Percentiles rank a stretch among this genome's conserved stretches.
Evolutionary conservation across 257 asterid genomes (phyloP).

Genomic region (Solanum neorickii): DNA sequence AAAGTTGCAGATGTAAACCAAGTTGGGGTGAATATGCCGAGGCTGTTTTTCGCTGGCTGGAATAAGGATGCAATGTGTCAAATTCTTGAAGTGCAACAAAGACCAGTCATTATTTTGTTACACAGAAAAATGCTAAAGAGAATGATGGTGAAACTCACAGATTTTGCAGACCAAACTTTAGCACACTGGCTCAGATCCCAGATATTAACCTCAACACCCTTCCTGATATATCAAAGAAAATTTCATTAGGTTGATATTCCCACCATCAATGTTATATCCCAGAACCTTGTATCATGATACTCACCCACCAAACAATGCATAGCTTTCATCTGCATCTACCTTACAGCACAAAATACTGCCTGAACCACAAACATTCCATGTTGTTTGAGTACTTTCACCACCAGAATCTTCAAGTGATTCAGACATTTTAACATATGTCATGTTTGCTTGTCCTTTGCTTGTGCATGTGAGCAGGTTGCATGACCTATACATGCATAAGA

Average conservation of each 20-base stretch:
- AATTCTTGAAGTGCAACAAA: background rate
- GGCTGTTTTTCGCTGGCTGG: slow-evolving; percentile 78
- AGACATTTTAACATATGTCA: slow-evolving; percentile 35
- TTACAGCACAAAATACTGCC: slow-evolving; percentile 59
- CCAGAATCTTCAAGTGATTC: slow-evolving; percentile 17
- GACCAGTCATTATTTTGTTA: background rate
- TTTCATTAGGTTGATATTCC: background rate
- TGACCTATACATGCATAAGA: slow-evolving; percentile 32
- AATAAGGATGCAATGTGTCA: slow-evolving; percentile 15
- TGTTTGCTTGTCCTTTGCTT: slow-evolving; percentile 45
- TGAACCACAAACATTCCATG: slow-evolving; percentile 52
- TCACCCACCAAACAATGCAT: slow-evolving; percentile 91
- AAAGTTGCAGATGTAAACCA: slow-evolving; percentile 85
- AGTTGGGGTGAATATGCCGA: slow-evolving; percentile 77
- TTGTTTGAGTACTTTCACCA: slow-evolving; percentile 33
- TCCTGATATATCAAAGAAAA: slow-evolving; percentile 31
- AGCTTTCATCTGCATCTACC: slow-evolving; percentile 53
- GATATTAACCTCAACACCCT: slow-evolving; percentile 77
- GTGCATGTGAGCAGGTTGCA: slow-evolving; percentile 64
- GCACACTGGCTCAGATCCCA: slow-evolving; percentile 64
- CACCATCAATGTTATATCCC: background rate
- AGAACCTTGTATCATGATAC: slow-evolving; percentile 5
- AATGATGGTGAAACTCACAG: slow-evolving; percentile 37
- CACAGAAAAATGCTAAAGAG: background rate
- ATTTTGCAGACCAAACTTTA: slow-evolving; percentile 72